A percentile compares a stretch with the other conserved stretches of the same genome.
Conservation (phyloP, 306 rosid genomes). For the Inga oerstediana region DNA sequence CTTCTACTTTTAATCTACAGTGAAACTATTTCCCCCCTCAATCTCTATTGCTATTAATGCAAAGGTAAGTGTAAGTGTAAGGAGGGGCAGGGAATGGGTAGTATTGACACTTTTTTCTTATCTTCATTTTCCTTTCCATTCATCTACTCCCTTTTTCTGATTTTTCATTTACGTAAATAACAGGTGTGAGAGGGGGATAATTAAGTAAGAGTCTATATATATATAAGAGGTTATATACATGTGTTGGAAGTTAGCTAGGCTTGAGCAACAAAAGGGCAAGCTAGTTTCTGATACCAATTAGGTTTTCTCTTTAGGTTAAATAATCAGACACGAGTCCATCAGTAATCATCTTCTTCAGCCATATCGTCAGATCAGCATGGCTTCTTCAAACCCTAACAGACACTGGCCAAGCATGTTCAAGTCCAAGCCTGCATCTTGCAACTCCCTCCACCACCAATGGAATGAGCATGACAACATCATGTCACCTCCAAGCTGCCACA, state of each 20-base stretch:
- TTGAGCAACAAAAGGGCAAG: conserved; percentile 49
- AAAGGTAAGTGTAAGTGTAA: conserved; percentile 37
- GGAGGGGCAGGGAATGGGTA: conserved; percentile 56
- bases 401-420: conserved; percentile 99
- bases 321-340: conserved; percentile 10
- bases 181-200: conserved; percentile 32
- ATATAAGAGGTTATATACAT: conserved; percentile 43
- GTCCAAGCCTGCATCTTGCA: conserved; percentile 77
- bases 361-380: conserved; percentile 54
- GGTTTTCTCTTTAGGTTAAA: conserved; percentile 36
- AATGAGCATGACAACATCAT: conserved; percentile 69
- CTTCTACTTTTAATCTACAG: conserved; percentile 43
- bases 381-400: conserved; percentile 78
- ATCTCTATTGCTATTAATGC: conserved; percentile 44
- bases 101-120: conserved; percentile 38
- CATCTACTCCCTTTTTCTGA: neutral
- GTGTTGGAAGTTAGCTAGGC: conserved; percentile 34
- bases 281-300: conserved; percentile 21
- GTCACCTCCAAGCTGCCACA: conserved; percentile 53
- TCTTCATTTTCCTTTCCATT: conserved; percentile 39
- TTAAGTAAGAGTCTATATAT: conserved; percentile 65
- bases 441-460: conserved; percentile 77
- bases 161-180: neutral
- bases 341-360: neutral
- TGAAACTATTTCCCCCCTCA: neutral